Evolutionary conservation across 495 filamentous ascomycete species (phyloP), one percentile per base, ranked within the genome.

Genomic region (Penicillium atrosanguineum): DNA sequence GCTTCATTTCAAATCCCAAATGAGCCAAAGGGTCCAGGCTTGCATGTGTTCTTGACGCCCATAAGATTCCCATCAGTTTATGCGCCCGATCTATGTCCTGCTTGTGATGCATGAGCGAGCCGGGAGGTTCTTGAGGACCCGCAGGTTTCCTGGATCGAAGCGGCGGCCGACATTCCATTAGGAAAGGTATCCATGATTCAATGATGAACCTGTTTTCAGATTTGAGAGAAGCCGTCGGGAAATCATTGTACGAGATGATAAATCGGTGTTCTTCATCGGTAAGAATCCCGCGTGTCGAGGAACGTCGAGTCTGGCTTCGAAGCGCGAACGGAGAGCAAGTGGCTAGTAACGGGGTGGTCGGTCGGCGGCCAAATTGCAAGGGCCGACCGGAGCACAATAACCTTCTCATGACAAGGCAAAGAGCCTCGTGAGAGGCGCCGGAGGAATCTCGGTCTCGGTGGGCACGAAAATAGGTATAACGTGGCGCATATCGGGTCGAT

Each of bases 361-460:
- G 46, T 57, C 65, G 62, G 56, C 65, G 65, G 61, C 66, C 63
- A 58, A 65, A 62, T 66, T 62, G 63, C 54, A 67, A 60, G 61
- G 71, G 65, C 60, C 61, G 67, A 59, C 69, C 62, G 69, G 70
- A 49, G 55, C 61, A 46, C 50, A 73, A 64, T 62, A 64, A 72
- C 67, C 61, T 63, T 70, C 68, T 75, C 75, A 78, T 78, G 75
- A 71, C 72, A 72, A 67, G 66, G 67, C 57, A 53, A 63, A 52
- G 52, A 63, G 52, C 51, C 52, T 62, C 50, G 48, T 52, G 47
- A 57, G 66, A 48, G 62, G 55, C 67, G 59, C 56, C 57, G 65
- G 63, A 59, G 57, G 57, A 57, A 69, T 69, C 68, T 63, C 68
- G 58, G 64, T 64, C 55, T 74, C 68, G 63, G 62, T 60, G 56